Conservation (phyloP, 164 flowering plant species). For the Vitis riparia region DNA sequence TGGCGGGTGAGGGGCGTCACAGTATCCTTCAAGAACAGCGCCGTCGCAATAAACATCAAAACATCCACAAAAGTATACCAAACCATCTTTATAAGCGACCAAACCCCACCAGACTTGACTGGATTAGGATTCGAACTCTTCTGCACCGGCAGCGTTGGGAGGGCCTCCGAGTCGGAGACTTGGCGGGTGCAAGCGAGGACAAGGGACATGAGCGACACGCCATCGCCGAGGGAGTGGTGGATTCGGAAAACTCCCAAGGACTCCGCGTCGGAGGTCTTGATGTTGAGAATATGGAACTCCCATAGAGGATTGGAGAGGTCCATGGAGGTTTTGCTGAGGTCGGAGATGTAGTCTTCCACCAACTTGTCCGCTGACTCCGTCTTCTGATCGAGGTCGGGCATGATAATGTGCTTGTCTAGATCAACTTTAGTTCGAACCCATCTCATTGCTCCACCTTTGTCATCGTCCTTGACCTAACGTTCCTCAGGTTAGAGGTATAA, state of each 20-base stretch:
- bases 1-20: conserved; percentile 43
- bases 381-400: conserved; percentile 33
- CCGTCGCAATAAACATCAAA: conserved; percentile 33
- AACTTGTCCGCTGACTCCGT: conserved; percentile 38
- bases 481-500: no score
- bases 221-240: conserved; percentile 82
- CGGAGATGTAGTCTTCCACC: conserved; percentile 49
- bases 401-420: conserved; percentile 41
- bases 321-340: conserved; percentile 34
- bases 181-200: conserved; percentile 55
- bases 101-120: conserved; percentile 3
- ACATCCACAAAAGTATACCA: conserved; percentile 50
- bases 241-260: conserved; percentile 42
- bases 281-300: conserved; percentile 67
- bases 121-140: conserved; percentile 3
- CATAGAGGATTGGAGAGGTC: conserved; percentile 60
- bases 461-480: conserved; percentile 33
- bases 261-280: conserved; percentile 47
- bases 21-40: conserved; percentile 39
- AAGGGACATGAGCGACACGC: conserved; percentile 59
- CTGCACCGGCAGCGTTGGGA: conserved; percentile 46
- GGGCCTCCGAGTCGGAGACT: conserved; percentile 36
- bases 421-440: conserved; percentile 51
- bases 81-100: conserved; percentile 29
- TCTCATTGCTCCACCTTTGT: conserved; percentile 22